Conservation (phyloP, 1,139 yeast species). For the Blastobotrys apis region DNA sequence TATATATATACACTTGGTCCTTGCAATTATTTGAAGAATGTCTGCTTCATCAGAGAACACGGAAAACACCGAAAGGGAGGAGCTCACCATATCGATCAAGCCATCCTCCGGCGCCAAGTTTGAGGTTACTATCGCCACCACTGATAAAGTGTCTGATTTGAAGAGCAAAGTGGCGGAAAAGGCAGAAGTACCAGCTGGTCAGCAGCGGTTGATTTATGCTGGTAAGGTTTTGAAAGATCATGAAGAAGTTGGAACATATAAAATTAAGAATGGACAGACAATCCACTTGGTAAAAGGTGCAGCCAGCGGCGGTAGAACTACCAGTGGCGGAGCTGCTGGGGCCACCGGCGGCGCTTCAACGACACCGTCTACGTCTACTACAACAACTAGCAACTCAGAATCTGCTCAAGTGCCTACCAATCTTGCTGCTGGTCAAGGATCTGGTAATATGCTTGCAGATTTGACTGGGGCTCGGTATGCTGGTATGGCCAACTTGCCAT, state of each 20-base stretch:
- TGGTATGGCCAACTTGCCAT: conserved; percentile 83
- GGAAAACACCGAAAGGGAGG: conserved; percentile 3
- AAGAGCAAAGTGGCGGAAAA: conserved; percentile 59
- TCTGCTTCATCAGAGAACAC: too few species aligned
- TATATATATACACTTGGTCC: too few species aligned
- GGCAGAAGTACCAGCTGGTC: conserved; percentile 62
- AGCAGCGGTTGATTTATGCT: conserved; percentile 86
- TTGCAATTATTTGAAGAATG: too few species aligned
- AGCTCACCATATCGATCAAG: conserved; percentile 19
- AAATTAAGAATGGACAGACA: conserved; percentile 80
- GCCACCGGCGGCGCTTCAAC: conserved; percentile 19
- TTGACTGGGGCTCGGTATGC: conserved; percentile 95
- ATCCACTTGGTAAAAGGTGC: conserved; percentile 77
- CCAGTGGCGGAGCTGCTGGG: conserved; percentile 11
- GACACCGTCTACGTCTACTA: conserved; percentile 15
- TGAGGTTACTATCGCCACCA: conserved; percentile 53
- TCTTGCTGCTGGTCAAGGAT: conserved; percentile 82
- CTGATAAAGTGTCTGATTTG: conserved; percentile 60
- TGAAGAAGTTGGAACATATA: conserved; percentile 70
- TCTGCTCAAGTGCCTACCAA: conserved; percentile 54
- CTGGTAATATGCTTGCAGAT: conserved; percentile 86
- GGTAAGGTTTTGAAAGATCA: conserved; percentile 88
- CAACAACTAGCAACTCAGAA: conserved; percentile 27
- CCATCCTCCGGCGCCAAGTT: conserved; percentile 77
- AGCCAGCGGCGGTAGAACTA: conserved; percentile 32